A percentile compares a stretch with the other conserved stretches of the same genome.
Conservation (phyloP, 192 early-diverging fungal genomes). For the Backusella morwellensis region DNA sequence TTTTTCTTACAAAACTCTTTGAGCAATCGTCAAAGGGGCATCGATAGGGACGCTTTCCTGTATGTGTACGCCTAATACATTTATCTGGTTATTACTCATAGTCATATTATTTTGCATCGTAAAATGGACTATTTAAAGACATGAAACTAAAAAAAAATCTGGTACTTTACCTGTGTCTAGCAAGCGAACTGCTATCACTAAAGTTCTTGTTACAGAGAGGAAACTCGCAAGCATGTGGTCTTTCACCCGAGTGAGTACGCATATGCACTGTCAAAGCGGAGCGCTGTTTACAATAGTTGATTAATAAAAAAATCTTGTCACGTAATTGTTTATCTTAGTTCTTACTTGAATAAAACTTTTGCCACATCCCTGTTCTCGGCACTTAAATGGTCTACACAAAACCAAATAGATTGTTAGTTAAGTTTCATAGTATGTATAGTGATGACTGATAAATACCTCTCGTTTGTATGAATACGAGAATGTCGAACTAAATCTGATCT, state of each 20-base stretch:
- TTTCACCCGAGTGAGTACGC: slow-evolving; percentile 73
- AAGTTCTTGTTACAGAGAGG: slow-evolving; percentile 72
- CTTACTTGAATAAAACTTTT: slow-evolving; percentile 76
- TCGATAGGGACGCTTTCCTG: slow-evolving; percentile 40
- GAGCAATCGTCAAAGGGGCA: slow-evolving; percentile 34
- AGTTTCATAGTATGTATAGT: not conserved
- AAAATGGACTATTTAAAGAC: too few species aligned
- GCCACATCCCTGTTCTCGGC: slow-evolving; percentile 60
- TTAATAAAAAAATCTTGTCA: slow-evolving; percentile 6
- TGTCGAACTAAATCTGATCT: slow-evolving; percentile 75
- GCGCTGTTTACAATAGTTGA: slow-evolving; percentile 40
- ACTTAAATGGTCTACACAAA: slow-evolving; percentile 60
- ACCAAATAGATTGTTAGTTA: not conserved
- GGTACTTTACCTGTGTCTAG: slow-evolving; percentile 59
- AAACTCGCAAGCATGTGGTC: slow-evolving; percentile 66
- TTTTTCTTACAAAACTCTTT: slow-evolving; percentile 53
- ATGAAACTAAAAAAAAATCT: not conserved
- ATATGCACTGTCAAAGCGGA: slow-evolving; percentile 80
- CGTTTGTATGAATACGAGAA: slow-evolving; percentile 77
- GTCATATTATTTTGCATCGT: not conserved
- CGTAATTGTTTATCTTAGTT: slow-evolving; percentile 52
- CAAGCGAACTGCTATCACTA: slow-evolving; percentile 73
- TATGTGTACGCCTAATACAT: slow-evolving; percentile 32
- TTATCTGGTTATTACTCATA: not conserved
- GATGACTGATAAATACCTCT: slow-evolving; percentile 47